These are phyloP conservation scores for Candida bentonensis DNA, from an alignment of 805 yeast species.

Conservation along the genomic window DNA sequence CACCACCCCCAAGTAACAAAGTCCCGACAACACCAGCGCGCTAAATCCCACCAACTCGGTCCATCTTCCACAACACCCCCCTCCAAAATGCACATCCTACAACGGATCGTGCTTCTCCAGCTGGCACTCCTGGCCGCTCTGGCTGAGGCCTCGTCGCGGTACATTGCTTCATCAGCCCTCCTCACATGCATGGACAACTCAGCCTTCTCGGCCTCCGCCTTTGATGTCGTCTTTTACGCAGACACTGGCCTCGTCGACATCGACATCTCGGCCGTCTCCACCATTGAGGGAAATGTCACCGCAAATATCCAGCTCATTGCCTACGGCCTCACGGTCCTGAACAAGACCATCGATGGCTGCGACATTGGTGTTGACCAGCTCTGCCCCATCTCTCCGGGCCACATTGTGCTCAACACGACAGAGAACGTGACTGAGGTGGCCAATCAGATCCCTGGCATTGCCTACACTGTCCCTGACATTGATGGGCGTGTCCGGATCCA, in stretches of 20 bases:
- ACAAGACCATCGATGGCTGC: slow-evolving; percentile 50
- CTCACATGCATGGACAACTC: slow-evolving; percentile 89
- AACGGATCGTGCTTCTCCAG: too few relatives aligned
- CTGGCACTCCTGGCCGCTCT: slow-evolving; percentile 4
- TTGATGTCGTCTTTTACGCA: slow-evolving; percentile 65
- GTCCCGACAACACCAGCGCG: too few relatives aligned
- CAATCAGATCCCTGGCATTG: slow-evolving; percentile 59
- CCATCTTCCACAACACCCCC: too few relatives aligned
- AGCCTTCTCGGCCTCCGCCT: slow-evolving; percentile 68
- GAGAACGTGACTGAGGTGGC: slow-evolving; percentile 20
- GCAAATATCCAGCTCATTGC: slow-evolving; percentile 57
- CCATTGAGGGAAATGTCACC: slow-evolving; percentile 55
- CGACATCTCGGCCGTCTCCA: slow-evolving; percentile 64
- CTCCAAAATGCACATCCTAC: too few relatives aligned
- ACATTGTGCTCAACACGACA: slow-evolving; percentile 50
- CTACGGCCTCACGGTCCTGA: slow-evolving; percentile 61
- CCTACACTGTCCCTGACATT: slow-evolving; percentile 83
- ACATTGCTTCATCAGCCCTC: slow-evolving; percentile 44
- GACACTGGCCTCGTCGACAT: slow-evolving; percentile 46
- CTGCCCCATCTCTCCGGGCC: slow-evolving; percentile 84
- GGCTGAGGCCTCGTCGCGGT: slow-evolving; percentile 17
- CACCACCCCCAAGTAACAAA: too few relatives aligned
- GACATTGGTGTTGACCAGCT: slow-evolving; percentile 34
- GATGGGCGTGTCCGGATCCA: slow-evolving; percentile 81
- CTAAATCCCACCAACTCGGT: too few relatives aligned